Base-by-base conservation (phyloP, 2,329 filamentous ascomycete genomes). In the Pyrenophora tritici-repentis region DNA sequence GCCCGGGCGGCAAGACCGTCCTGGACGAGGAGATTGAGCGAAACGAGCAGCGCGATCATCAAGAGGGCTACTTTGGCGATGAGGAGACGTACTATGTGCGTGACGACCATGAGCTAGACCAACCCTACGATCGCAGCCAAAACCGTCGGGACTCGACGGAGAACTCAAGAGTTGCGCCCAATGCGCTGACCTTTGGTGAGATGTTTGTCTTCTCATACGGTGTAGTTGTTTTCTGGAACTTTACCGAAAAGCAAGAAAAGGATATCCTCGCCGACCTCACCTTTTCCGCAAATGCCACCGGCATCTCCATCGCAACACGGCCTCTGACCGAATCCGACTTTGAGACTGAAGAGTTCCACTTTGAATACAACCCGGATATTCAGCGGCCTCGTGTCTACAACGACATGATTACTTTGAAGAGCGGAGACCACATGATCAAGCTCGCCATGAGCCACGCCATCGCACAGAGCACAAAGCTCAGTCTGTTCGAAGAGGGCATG, bases 161-260 rank as follows among this genome's bases (percentile, higher is more conserved):
- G 12, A 55, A 67, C 76, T 66, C 68, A 7, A 81, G 84, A 22
- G 81, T 90, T 18, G 83, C 83, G 1, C 83, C 88, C 5, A 85
- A 91, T 67, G 84, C 87, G 31, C 86, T 93, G 66, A 83, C 86
- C 48, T 91, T 96, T 68, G 93, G 90, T 35, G 94, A 99, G 75
- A 90, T 97, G 85, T 97, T 96, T 70, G 88, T 99, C 63, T 97
- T 95, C 73, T 93, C 90, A 13, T 99, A 99, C 68, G 94, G 94
- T 16, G 93, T 99, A 0, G 93, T 94, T 0, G 94, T 99, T 4
- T 96, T 99, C 72, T 99, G 94, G 94, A 99, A 99, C 73, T 97
- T 99, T 65, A 93, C 90, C 9, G 92, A 96, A 73, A 84, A 88
- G 59, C 94, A 99, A 72, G 94, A 99, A 73, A 97, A 96, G 74